These are phyloP conservation scores for Sarocladiaceae sp. DNA, from an alignment of 2,329 filamentous ascomycete genomes.

Conservation along the genomic window DNA sequence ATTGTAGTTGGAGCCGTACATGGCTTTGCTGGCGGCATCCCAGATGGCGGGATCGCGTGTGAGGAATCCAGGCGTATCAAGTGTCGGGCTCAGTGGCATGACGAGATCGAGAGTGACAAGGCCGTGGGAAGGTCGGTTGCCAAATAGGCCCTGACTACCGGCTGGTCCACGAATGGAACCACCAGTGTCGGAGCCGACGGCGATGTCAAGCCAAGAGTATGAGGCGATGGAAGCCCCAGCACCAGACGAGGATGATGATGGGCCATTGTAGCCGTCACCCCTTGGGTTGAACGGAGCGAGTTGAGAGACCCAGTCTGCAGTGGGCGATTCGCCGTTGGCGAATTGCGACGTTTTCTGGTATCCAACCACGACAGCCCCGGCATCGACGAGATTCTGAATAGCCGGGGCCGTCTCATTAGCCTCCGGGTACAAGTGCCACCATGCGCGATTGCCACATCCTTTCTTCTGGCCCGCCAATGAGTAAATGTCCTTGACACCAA, in stretches of 20 bases:
- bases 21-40: slow-evolving; percentile 25
- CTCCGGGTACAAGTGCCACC: slow-evolving; percentile 49
- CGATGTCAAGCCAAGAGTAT: slow-evolving; percentile 41
- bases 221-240: slow-evolving; percentile 32
- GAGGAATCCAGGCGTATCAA: slow-evolving; percentile 42
- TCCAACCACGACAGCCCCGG: slow-evolving; percentile 49
- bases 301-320: slow-evolving; percentile 42
- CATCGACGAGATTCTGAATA: slow-evolving; percentile 54
- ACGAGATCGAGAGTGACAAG: slow-evolving; percentile 35
- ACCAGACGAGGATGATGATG: slow-evolving; percentile 41
- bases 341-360: slow-evolving; percentile 45
- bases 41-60: slow-evolving; percentile 29
- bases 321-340: slow-evolving; percentile 38
- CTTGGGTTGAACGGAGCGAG: slow-evolving; percentile 39
- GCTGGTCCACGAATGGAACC: slow-evolving; percentile 42
- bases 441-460: slow-evolving; percentile 54
- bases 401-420: slow-evolving; percentile 43
- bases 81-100: slow-evolving; percentile 33
- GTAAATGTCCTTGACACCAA: slow-evolving; percentile 62
- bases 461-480: slow-evolving; percentile 51
- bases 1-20: slow-evolving; percentile 31
- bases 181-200: slow-evolving; percentile 37
- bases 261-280: slow-evolving; percentile 43
- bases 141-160: slow-evolving; percentile 37
- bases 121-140: slow-evolving; percentile 37